Conservation (phyloP, 371 early-diverging fungal genomes). For the Mortierella sp. region DNA sequence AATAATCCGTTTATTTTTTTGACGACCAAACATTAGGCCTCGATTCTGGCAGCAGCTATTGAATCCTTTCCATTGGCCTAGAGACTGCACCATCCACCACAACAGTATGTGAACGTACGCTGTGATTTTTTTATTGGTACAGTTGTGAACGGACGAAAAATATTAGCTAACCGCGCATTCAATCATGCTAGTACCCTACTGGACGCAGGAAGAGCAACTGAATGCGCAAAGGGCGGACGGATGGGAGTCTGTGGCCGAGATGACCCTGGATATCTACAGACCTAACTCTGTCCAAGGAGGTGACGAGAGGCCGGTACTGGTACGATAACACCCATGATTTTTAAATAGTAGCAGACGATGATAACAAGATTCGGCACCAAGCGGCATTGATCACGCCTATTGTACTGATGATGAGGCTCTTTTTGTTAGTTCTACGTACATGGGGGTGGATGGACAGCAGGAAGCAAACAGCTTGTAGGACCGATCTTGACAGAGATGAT, state of each 20-base stretch:
- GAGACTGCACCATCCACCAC: conserved; percentile 58
- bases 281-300: conserved; percentile 46
- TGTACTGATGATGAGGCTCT: neutral
- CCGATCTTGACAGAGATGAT: conserved; percentile 59
- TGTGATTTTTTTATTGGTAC: neutral
- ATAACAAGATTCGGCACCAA: too few relatives aligned
- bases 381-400: neutral
- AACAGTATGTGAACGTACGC: conserved; percentile 60
- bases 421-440: conserved; percentile 67
- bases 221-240: conserved; percentile 25
- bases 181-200: conserved; percentile 62
- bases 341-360: too few relatives aligned
- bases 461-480: conserved; percentile 63
- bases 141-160: too few relatives aligned
- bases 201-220: conserved; percentile 61
- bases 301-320: conserved; percentile 54
- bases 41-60: conserved; percentile 58
- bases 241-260: conserved; percentile 25
- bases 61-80: conserved; percentile 63
- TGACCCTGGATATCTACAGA: conserved; percentile 42
- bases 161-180: neutral
- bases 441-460: conserved; percentile 68
- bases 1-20: neutral
- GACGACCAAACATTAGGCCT: conserved; percentile 8
- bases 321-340: conserved; percentile 9